Percentiles rank a stretch among this genome's conserved stretches.
Evolutionary conservation across 768 basidiomycete genomes (phyloP).

Genomic region (Tylopilus balloui): DNA sequence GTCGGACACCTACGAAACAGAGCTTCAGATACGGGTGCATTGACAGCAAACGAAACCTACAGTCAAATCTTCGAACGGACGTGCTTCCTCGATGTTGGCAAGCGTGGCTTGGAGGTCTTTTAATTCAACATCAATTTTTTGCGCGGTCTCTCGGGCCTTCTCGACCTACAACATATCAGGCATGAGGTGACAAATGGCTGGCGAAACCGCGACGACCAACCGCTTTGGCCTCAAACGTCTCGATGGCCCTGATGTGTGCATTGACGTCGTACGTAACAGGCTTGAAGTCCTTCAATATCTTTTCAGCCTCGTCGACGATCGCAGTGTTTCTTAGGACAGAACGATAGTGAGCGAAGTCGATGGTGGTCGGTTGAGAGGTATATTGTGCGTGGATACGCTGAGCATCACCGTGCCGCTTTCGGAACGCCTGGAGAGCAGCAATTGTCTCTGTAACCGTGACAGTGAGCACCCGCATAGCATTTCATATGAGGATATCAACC

Average conservation of each 20-base stretch:
- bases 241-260: conserved; percentile 90
- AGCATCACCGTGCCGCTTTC: conserved; percentile 91
- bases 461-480: conserved; percentile 1
- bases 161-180: conserved; percentile 51
- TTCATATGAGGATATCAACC: conserved; percentile 38
- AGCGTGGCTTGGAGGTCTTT: conserved; percentile 89
- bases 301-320: conserved; percentile 90
- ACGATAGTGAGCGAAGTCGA: conserved; percentile 92
- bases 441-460: conserved; percentile 65
- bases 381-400: conserved; percentile 65
- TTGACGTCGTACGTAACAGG: conserved; percentile 90
- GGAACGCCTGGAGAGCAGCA: conserved; percentile 87
- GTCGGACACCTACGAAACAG: conserved; percentile 64
- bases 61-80: conserved; percentile 95
- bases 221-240: conserved; percentile 94
- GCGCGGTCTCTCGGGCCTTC: conserved; percentile 84
- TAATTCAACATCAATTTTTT: conserved; percentile 88
- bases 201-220: conserved; percentile 44
- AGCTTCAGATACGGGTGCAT: neutral
- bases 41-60: conserved; percentile 43
- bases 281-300: conserved; percentile 83
- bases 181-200: conserved; percentile 4
- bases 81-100: conserved; percentile 93
- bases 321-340: conserved; percentile 87
- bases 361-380: conserved; percentile 66